Base-by-base conservation (phyloP, 2,329 filamentous ascomycete genomes). In the Cladosporium colombiae region DNA sequence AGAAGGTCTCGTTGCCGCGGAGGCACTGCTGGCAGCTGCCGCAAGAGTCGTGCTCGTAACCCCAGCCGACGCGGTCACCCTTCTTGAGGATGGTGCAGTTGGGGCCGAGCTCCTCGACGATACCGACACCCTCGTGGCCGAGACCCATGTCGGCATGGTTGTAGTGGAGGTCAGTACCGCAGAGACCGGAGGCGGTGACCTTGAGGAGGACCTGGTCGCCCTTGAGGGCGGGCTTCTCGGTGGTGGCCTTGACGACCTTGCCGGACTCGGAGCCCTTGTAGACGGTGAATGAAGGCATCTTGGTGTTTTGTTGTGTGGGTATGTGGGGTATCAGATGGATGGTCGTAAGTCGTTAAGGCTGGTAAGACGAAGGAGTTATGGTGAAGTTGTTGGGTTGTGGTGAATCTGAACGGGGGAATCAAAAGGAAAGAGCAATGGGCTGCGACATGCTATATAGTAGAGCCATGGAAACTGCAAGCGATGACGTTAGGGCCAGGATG, bases 141-240 rank as follows among this genome's bases (percentile, higher is more conserved):
- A 86, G 79, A 3, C 65, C 81, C 75, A 82, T 82, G 69, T 81
- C 80, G 40, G 70, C 70, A 5, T 72, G 68, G 63, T 76, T 75
- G 75, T 79, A 81, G 75, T 82, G 80, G 66, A 79, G 70, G 67
- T 78, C 77, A 72, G 89, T 91, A 59, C 86, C 87, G 75, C 89
- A 91, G 61, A 91, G 80, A 33, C 89, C 89, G 2, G 87, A 89
- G 66, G 88, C 86, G 18, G 88, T 90, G 68, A 91, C 80, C 64
- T 82, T 83, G 73, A 91, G 74, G 31, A 88, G 81, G 61, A 90
- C 87, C 66, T 89, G 79, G 75, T 88, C 82, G 60, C 79, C 77
- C 1, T 71, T 73, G 50, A 86, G 75, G 18, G 83, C 78, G 33
- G 78, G 77, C 66, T 79, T 82, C 55, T 71, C 81, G 52, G 82